Base-by-base conservation (phyloP, 2,329 filamentous ascomycete species). In the Phyllosticta citrichinensis region DNA sequence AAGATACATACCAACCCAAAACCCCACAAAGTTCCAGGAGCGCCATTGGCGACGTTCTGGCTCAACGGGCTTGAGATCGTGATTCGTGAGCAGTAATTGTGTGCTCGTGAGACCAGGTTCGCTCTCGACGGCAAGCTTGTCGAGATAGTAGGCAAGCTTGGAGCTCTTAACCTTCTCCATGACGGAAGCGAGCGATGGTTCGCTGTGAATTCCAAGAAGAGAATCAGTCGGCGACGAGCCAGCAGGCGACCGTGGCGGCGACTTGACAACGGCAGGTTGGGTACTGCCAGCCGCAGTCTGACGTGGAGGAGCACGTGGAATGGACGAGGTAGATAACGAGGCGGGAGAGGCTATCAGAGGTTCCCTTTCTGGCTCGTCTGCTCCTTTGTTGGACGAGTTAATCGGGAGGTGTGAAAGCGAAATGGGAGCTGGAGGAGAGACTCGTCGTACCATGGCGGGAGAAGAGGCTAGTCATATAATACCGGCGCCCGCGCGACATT, bases 41-140 rank as follows among this genome's bases (percentile, higher is more conserved):
- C 86, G 85, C 91, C 92, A 97, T 81, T 89, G 84, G 60, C 92
- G 85, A 62, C 90, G 84, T 65, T 83, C 84, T 17, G 85, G 85
- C 71, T 95, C 91, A 57, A 97, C 90, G 68, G 85, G 73, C 62
- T 90, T 91, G 65, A 94, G 79, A 74, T 94, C 89, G 72, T 89
- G 76, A 73, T 96, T 96, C 66, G 85, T 89, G 71, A 97, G 82
- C 87, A 96, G 91, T 66, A 95, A 79, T 78, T 96, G 89, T 17
- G 86, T 82, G 58, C 82, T 86, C 8, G 86, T 88, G 68, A 97
- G 81, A 54, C 89, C 90, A 1, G 87, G 83, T 74, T 96, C 91
- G 60, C 82, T 77, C 61, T 88, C 81, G 62, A 94, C 88, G 54
- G 88, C 85, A 61, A 92, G 71, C 77, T 84, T 91, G 66, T 79